Percentiles rank a stretch among this genome's conserved stretches.
Conservation (phyloP, 179 eudicot genomes). For the Silene vulgaris region DNA sequence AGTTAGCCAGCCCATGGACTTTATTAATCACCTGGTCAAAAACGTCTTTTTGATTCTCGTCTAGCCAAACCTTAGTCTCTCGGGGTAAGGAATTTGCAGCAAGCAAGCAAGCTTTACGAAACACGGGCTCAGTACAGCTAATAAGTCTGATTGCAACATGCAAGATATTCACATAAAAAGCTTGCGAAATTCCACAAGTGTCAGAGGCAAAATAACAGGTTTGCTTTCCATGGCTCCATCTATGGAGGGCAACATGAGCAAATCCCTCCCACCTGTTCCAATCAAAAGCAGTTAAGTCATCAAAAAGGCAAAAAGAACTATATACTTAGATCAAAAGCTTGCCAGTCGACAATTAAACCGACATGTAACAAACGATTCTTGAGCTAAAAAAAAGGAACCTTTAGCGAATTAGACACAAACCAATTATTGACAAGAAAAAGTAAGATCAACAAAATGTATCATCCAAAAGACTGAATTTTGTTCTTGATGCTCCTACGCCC, state of each 20-base stretch:
- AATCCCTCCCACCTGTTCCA: slow-evolving; percentile 82
- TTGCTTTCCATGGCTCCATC: slow-evolving; percentile 39
- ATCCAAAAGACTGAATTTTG: no score
- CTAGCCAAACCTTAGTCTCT: slow-evolving; percentile 34
- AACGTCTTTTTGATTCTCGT: slow-evolving; percentile 39
- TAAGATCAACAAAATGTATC: no score
- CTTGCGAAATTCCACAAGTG: slow-evolving; percentile 24
- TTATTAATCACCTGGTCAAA: slow-evolving; percentile 41
- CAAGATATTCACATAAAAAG: slow-evolving; percentile 43
- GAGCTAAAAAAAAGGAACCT: neutral
- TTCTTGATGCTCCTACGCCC: no score
- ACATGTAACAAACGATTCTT: neutral
- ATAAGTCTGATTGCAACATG: slow-evolving; percentile 58
- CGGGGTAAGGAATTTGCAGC: slow-evolving; percentile 45
- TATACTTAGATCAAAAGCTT: neutral
- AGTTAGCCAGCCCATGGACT: slow-evolving; percentile 38
- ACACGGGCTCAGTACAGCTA: slow-evolving; percentile 41
- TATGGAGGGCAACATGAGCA: slow-evolving; percentile 54
- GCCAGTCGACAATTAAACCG: neutral
- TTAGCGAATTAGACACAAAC: no score
- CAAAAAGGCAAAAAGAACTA: neutral
- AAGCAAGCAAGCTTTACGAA: slow-evolving; percentile 81
- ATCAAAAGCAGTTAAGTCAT: slow-evolving; percentile 11
- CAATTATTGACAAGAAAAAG: no score
- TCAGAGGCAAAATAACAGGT: slow-evolving; percentile 16